Percentiles rank a stretch among this genome's conserved stretches.
phyloP scores from a whole-genome alignment of 2,329 filamentous ascomycete genomes.

The Trichoderma sp. region DNA sequence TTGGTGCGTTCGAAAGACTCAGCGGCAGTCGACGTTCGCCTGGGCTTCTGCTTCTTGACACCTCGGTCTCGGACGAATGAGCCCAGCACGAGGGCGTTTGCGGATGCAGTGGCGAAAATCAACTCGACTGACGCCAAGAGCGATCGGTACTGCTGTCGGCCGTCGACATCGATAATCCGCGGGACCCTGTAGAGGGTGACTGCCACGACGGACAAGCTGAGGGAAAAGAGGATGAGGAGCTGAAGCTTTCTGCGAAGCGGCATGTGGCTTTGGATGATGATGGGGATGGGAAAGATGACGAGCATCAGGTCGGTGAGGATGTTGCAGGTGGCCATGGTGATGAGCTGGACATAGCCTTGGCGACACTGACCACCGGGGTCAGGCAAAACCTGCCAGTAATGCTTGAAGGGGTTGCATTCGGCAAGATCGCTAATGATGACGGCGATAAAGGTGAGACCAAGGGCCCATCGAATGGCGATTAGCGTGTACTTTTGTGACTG shows the following conservation, averaged over 20 bases:
- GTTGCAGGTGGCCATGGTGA: constrained; percentile 88
- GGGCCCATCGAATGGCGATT: constrained; percentile 68
- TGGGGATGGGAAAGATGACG: constrained; percentile 82
- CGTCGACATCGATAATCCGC: constrained; percentile 66
- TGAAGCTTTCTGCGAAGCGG: constrained; percentile 72
- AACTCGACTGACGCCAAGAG: constrained; percentile 88
- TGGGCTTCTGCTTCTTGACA: constrained; percentile 83
- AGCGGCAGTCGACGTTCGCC: constrained; percentile 54
- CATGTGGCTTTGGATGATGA: constrained; percentile 79
- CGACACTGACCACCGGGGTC: constrained; percentile 85
- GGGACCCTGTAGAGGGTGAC: constrained; percentile 82
- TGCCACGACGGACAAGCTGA: constrained; percentile 75
- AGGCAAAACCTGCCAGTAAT: constrained; percentile 80
- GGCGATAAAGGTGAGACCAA: constrained; percentile 74
- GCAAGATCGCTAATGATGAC: constrained; percentile 77
- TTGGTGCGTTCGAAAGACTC: constrained; percentile 57
- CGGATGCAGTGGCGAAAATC: constrained; percentile 79
- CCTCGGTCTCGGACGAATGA: constrained; percentile 91
- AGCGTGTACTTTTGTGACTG: constrained; percentile 70
- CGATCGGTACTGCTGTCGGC: constrained; percentile 81
- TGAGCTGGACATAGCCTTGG: constrained; percentile 79
- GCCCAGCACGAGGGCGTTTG: constrained; percentile 85
- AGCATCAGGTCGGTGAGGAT: constrained; percentile 85
- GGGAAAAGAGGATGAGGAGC: constrained; percentile 75
- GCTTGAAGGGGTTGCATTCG: constrained; percentile 74